Evolutionary conservation across 2,329 filamentous ascomycete genomes (phyloP).

Genomic region (Nothophaeocryptopus gaeumannii): DNA sequence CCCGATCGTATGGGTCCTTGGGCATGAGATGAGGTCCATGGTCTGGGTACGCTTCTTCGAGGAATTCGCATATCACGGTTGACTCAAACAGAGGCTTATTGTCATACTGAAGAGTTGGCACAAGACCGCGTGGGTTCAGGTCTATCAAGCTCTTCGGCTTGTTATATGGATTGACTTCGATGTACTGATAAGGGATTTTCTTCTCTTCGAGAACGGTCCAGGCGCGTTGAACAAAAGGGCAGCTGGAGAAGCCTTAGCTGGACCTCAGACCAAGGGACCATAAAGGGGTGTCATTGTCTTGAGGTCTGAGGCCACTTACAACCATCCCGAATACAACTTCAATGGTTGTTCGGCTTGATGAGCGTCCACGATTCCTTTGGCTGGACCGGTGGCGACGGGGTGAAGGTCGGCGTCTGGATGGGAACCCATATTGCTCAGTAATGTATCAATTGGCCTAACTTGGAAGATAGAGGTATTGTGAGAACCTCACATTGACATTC

Average conservation of each 20-base stretch:
- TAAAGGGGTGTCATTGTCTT: neutral
- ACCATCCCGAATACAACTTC: constrained; percentile 37
- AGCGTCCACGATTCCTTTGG: constrained; percentile 37
- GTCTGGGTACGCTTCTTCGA: constrained; percentile 66
- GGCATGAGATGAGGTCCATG: constrained; percentile 56
- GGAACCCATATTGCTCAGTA: constrained; percentile 15
- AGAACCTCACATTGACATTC: too few species aligned
- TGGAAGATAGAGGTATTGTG: too few species aligned
- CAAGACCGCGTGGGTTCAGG: constrained; percentile 71
- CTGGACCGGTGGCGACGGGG: constrained; percentile 45
- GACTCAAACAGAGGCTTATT: constrained; percentile 68
- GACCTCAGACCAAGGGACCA: too few species aligned
- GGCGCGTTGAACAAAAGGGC: constrained; percentile 62
- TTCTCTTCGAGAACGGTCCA: constrained; percentile 76
- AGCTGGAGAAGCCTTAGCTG: constrained; percentile 38
- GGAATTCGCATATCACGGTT: constrained; percentile 69
- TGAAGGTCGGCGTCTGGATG: constrained; percentile 46
- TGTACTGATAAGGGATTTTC: constrained; percentile 63
- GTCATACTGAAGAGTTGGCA: constrained; percentile 63
- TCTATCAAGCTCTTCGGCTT: constrained; percentile 66
- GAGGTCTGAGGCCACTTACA: constrained; percentile 17
- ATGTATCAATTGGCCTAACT: neutral
- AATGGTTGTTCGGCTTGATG: constrained; percentile 32
- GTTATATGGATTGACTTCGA: constrained; percentile 75
- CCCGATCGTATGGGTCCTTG: constrained; percentile 60